Conservation (phyloP, 345 rosid species). For the Hypericum perforatum region DNA sequence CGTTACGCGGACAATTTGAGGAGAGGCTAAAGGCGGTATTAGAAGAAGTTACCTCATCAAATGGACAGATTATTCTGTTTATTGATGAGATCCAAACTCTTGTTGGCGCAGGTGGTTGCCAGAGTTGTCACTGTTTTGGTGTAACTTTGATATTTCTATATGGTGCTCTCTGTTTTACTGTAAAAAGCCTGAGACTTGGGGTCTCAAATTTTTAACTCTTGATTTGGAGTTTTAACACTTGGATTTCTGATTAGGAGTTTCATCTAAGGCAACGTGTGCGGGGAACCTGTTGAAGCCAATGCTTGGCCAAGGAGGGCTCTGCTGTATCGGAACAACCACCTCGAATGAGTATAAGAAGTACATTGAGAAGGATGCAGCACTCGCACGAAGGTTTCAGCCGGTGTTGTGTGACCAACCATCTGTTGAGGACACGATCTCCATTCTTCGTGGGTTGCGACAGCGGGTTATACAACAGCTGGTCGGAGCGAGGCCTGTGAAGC, state of each 20-base stretch:
- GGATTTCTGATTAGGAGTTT: background rate
- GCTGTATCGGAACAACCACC: slow-evolving; percentile 27
- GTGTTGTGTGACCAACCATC: slow-evolving; percentile 21
- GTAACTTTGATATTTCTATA: too few species aligned
- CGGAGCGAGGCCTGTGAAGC: slow-evolving; percentile 85
- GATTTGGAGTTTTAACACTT: background rate
- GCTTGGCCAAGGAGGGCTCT: too few species aligned
- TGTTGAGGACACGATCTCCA: slow-evolving; percentile 12
- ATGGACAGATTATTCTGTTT: slow-evolving; percentile 21
- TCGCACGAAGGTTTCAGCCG: slow-evolving; percentile 17
- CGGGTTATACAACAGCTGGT: too few species aligned
- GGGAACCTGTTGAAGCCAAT: too few species aligned
- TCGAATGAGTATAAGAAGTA: slow-evolving; percentile 17
- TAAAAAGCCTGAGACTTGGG: too few species aligned
- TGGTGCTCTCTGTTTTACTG: too few species aligned
- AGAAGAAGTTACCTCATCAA: slow-evolving; percentile 16
- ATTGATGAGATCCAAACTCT: slow-evolving; percentile 30
- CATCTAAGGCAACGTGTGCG: too few species aligned
- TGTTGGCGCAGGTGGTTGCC: slow-evolving; percentile 31
- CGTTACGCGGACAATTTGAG: slow-evolving; percentile 19
- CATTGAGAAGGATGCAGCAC: slow-evolving; percentile 21
- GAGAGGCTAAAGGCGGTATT: slow-evolving; percentile 12
- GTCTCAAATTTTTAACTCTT: too few species aligned
- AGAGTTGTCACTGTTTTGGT: too few species aligned
- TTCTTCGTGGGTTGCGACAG: slow-evolving; percentile 7